Conservation (phyloP, 148 eudicot species). For the Nepenthes mirabilis region DNA sequence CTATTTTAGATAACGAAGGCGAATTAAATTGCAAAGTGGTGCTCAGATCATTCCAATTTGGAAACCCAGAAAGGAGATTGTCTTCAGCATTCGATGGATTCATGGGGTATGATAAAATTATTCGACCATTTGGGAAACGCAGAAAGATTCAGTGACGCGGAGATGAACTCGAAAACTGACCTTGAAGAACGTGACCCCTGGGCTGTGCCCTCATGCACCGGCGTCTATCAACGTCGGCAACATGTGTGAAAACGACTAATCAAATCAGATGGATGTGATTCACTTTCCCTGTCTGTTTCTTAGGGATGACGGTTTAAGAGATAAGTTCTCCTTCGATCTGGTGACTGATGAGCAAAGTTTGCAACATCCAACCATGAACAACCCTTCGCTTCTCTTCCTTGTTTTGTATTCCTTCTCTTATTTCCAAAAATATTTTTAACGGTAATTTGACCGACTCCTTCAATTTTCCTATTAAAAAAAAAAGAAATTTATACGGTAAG, state of each 20-base stretch:
- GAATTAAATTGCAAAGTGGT: slow-evolving; percentile 36
- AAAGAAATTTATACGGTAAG: too few relatives aligned
- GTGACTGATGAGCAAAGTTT: too few relatives aligned
- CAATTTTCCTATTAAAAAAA: too few relatives aligned
- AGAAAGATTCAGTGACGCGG: slow-evolving; percentile 7
- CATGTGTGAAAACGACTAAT: slow-evolving; percentile 21
- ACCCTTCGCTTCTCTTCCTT: too few relatives aligned
- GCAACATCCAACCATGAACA: too few relatives aligned
- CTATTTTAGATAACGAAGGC: slow-evolving; percentile 18
- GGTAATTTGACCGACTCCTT: too few relatives aligned
- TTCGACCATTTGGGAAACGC: slow-evolving; percentile 12
- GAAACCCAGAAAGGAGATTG: slow-evolving; percentile 23
- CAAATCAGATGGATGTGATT: slow-evolving; percentile 5
- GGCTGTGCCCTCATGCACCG: slow-evolving; percentile 6
- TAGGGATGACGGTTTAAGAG: not conserved
- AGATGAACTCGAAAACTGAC: slow-evolving; percentile 16
- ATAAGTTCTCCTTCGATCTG: too few relatives aligned
- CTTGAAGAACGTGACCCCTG: slow-evolving; percentile 8
- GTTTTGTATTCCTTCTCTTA: too few relatives aligned
- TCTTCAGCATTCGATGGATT: slow-evolving; percentile 11
- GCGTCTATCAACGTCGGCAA: slow-evolving; percentile 30
- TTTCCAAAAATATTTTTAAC: too few relatives aligned
- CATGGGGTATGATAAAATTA: slow-evolving; percentile 10
- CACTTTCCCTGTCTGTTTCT: not conserved
- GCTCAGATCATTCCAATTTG: slow-evolving; percentile 16